Conservation (phyloP, 805 yeast species). For the Schwanniomyces vanrijiae region DNA sequence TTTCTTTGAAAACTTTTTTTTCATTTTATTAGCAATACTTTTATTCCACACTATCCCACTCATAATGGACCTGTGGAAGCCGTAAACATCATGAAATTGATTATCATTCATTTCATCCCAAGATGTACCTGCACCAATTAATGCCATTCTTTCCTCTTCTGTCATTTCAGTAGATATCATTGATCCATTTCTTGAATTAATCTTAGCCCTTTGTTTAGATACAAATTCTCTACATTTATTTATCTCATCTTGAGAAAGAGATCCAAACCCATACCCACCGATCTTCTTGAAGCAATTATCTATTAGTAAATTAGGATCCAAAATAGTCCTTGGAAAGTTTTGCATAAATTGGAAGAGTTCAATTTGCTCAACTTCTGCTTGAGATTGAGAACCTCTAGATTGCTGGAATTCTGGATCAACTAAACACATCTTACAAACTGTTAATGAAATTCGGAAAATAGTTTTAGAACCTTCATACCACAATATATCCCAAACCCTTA, state of each 20-base stretch:
- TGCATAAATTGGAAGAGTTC: conserved; percentile 81
- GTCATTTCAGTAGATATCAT: conserved; percentile 35
- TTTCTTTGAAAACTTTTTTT: conserved; percentile 29
- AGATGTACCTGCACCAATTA: conserved; percentile 17
- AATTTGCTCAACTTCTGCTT: conserved; percentile 39
- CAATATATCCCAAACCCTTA: conserved; percentile 92
- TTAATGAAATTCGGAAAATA: conserved; percentile 76
- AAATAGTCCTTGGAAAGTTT: conserved; percentile 67
- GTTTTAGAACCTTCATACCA: conserved; percentile 91
- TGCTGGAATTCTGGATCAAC: conserved; percentile 59
- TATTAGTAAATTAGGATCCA: conserved; percentile 69
- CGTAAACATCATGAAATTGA: conserved; percentile 44
- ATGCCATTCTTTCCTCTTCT: conserved; percentile 36
- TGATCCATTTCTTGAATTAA: conserved; percentile 26
- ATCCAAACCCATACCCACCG: conserved; percentile 64
- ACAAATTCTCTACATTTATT: conserved; percentile 78
- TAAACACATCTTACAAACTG: conserved; percentile 68
- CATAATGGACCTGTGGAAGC: conserved; percentile 44
- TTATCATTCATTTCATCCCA: conserved; percentile 17
- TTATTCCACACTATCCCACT: conserved; percentile 66
- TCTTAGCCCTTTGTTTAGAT: conserved; percentile 52
- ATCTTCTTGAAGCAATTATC: conserved; percentile 75
- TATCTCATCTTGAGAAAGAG: conserved; percentile 80
- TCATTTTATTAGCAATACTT: conserved; percentile 55
- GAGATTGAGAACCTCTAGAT: conserved; percentile 16